Evolutionary conservation across 176 grass and related monocot species (phyloP).

Genomic region (Rhynchospora breviuscula): DNA sequence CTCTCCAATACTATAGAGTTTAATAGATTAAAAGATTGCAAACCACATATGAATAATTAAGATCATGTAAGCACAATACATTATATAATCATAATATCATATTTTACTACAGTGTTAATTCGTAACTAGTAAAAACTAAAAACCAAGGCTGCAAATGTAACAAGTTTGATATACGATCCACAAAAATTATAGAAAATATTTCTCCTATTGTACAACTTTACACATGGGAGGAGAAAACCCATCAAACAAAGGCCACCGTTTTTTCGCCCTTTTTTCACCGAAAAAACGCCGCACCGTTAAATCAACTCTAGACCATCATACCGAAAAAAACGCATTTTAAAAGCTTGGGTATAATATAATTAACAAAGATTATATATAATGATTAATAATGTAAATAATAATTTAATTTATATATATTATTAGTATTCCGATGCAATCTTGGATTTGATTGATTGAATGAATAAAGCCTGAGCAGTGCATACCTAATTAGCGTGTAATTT

Average conservation of each 20-base stretch:
- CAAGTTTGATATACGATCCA: not conserved
- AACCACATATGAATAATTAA: not conserved
- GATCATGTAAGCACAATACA: not conserved
- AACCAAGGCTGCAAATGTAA: conserved; percentile 13
- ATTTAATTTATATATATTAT: no score
- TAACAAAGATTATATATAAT: no score
- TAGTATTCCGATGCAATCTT: no score
- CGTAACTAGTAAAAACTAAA: conserved; percentile 3
- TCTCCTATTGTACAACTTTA: conserved; percentile 2
- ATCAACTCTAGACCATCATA: no score
- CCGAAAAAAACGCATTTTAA: no score
- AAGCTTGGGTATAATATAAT: no score
- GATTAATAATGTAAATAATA: no score
- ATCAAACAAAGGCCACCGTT: not conserved
- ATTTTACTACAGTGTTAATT: not conserved
- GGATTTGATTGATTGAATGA: no score
- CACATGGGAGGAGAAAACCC: not conserved
- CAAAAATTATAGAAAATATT: not conserved
- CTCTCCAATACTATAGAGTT: not conserved
- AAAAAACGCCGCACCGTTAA: no score
- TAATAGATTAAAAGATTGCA: not conserved
- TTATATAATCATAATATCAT: not conserved
- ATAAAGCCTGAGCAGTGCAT: no score
- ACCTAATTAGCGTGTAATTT: no score
- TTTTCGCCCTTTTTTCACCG: no score